These are phyloP conservation scores for Ajuga reptans DNA, from an alignment of 305 asterid species.

Conservation along the genomic window DNA sequence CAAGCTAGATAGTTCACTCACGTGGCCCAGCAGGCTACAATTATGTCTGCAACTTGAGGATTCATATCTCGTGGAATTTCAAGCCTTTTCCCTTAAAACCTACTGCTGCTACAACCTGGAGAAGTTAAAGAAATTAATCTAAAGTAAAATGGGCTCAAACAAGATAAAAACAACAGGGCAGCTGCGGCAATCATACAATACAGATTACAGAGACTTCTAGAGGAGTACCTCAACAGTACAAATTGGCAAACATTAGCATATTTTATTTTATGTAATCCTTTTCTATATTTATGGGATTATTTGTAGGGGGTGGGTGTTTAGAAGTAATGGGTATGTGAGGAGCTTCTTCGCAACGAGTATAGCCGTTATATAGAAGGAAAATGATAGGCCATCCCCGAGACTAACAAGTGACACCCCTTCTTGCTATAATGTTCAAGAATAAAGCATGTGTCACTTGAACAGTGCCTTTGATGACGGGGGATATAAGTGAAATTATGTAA, in stretches of 20 bases:
- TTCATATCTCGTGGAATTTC: conserved; percentile 70
- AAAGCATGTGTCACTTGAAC: not conserved
- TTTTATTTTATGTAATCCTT: not conserved
- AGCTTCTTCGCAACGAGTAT: too few relatives aligned
- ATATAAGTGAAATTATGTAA: not conserved
- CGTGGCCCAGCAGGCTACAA: conserved; percentile 85
- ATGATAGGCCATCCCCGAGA: not conserved
- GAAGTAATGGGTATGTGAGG: too few relatives aligned
- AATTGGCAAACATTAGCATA: not conserved
- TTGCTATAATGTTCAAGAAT: not conserved
- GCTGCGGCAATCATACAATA: not conserved
- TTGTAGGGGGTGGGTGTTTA: not conserved
- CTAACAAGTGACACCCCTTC: not conserved
- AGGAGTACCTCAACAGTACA: not conserved
- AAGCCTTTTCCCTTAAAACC: conserved; percentile 73
- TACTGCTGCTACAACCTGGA: conserved; percentile 91
- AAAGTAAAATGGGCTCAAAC: not conserved
- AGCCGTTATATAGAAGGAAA: not conserved
- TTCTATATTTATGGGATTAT: not conserved
- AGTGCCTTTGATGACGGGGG: not conserved
- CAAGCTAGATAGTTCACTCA: conserved; percentile 35
- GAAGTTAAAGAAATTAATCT: conserved; percentile 8
- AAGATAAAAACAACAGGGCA: not conserved
- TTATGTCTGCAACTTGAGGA: conserved; percentile 67
- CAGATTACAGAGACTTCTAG: not conserved